Evolutionary conservation across 495 filamentous ascomycete species (phyloP), one percentile per base, ranked within the genome.

Genomic region (Hypoxylon lenormandii): DNA sequence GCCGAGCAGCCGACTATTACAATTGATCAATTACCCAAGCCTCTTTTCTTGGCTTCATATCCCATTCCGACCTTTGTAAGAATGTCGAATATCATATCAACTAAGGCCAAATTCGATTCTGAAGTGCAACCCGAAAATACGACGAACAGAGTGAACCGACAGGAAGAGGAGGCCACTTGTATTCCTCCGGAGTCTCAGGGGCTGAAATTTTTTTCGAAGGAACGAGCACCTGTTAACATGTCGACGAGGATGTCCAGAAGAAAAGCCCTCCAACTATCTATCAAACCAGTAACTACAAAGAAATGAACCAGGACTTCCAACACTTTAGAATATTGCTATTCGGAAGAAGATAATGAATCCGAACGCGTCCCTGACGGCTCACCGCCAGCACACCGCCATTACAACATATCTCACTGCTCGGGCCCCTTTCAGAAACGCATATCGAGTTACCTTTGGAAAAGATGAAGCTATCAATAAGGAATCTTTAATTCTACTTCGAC

Each of bases 11-110:
- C 23, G 26, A 28, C 26, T 16, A 8, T 18, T 15, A 52, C 38
- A 58, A 46, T 53, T 28, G 26, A 30, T 10, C 37, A 40, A 19
- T 40, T 28, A 28, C 30, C 38, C 42, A 40, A 22, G 1, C 15
- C 16, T 33, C 30, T 19, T 26, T 28, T 40, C 18, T n/a, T 18
- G 28, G 28, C n/a, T 50, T 57, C 15, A 37, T 22, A 64, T 30
- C 7, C 15, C 2, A 15, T 42, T 30, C 16, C 15, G 10, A 23
- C 42, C 30, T 10, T 16, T 11, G 15, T 19, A 22, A 36, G 10
- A 42, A 46, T 21, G 11, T 12, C 16, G 11, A 65, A 7, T 49
- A 18, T 15, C 21, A 51, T 13, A 13, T 16, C 26, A 23, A 10
- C 30, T 11, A 51, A 6, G 53, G 37, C 18, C 5, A 53, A 12